Evolutionary conservation across 495 filamentous ascomycete species (phyloP).

Genomic region (Daldinia loculata): DNA sequence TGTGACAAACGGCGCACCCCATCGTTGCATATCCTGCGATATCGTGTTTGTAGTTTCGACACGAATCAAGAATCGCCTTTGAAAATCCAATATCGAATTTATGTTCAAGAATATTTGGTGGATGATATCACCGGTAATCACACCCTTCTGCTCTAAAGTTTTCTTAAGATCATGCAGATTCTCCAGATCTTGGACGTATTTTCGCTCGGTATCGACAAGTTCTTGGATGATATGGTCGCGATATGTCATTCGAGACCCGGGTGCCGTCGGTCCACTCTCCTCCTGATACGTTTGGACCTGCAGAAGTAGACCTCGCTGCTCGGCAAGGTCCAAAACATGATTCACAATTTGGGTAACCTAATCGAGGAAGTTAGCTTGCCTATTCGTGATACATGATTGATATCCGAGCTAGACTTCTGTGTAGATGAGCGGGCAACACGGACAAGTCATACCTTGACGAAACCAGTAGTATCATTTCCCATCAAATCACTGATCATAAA

Average conservation of each 20-base stretch:
- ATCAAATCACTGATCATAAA: slow-evolving; percentile 93
- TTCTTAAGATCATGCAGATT: slow-evolving; percentile 94
- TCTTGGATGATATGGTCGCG: slow-evolving; percentile 89
- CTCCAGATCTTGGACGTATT: slow-evolving; percentile 98
- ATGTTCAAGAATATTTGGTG: slow-evolving; percentile 97
- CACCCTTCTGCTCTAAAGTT: slow-evolving; percentile 82
- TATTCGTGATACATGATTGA: not conserved
- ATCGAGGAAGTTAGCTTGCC: slow-evolving; percentile 28
- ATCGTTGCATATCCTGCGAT: slow-evolving; percentile 80
- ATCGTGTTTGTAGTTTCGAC: slow-evolving; percentile 94
- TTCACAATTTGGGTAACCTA: slow-evolving; percentile 78
- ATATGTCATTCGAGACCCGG: slow-evolving; percentile 72
- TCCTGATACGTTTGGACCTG: slow-evolving; percentile 59
- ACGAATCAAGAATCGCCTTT: slow-evolving; percentile 90
- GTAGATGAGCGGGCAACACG: not conserved
- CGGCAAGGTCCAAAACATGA: slow-evolving; percentile 85
- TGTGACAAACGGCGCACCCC: slow-evolving; percentile 84
- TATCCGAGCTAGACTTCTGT: not conserved
- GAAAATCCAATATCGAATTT: slow-evolving; percentile 92
- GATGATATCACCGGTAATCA: slow-evolving; percentile 86
- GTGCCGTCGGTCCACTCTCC: slow-evolving; percentile 54
- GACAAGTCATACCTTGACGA: slow-evolving; percentile 78
- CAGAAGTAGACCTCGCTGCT: slow-evolving; percentile 74
- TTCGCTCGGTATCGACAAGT: slow-evolving; percentile 90
- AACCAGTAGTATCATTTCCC: slow-evolving; percentile 93